These are phyloP conservation scores for Centella asiatica DNA, from an alignment of 129 eudicot genomes.

Conservation along the genomic window DNA sequence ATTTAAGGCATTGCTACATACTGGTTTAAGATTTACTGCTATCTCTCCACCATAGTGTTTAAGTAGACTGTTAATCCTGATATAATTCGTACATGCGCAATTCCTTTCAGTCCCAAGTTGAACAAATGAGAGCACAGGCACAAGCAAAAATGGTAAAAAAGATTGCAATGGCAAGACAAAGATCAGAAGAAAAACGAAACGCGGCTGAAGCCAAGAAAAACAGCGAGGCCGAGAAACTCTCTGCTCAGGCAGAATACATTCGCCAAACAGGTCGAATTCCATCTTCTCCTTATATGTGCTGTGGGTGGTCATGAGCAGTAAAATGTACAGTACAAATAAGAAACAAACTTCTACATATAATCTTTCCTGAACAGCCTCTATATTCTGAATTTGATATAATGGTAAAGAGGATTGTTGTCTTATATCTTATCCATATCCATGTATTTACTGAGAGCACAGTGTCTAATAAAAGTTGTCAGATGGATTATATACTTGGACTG, in stretches of 20 bases:
- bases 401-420: constrained; percentile 1
- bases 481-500: not conserved
- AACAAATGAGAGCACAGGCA: constrained; percentile 47
- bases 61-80: too few species aligned
- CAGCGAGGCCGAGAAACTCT: constrained; percentile 34
- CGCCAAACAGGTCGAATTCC: constrained; percentile 66
- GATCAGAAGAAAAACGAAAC: constrained; percentile 42
- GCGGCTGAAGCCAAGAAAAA: constrained; percentile 54
- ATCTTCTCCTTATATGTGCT: constrained; percentile 40
- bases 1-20: not conserved
- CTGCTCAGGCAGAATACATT: constrained; percentile 59
- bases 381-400: not conserved
- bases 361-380: not conserved
- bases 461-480: constrained; percentile 3
- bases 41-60: too few species aligned
- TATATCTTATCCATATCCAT: not conserved
- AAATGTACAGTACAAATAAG: not conserved
- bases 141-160: constrained; percentile 59
- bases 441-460: not conserved
- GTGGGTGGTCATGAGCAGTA: constrained; percentile 42
- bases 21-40: too few species aligned
- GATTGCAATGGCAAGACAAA: constrained; percentile 45
- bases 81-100: too few species aligned
- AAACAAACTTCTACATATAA: constrained; percentile 3
- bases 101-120: constrained; percentile 50